Evolutionary conservation across 2,329 filamentous ascomycete genomes (phyloP), one percentile per base, ranked within the genome.

Genomic region (Diaporthe sp.): DNA sequence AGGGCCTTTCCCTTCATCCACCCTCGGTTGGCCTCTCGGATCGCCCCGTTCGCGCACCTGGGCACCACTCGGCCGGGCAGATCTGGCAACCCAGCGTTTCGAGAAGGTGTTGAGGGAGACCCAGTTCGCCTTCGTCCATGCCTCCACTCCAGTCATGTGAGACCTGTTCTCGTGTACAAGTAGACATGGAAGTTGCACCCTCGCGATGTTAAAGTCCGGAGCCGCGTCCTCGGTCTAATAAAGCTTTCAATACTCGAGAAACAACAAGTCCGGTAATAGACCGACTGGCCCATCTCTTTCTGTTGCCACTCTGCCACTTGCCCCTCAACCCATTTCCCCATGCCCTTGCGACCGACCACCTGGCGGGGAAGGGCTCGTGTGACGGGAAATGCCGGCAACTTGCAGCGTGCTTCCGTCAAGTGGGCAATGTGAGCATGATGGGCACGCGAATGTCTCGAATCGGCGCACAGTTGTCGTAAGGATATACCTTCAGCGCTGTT

Each of bases 21-120:
- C 57, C 55, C 42, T 42, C 44, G 63, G 71, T 63, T 71, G 71
- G 71, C 74, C 71, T 76, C 61, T 70, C 71, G 74, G 74, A 47
- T 76, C 71, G 74, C 55, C 37, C 71, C 71, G 53, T 57, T 60
- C 44, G 44, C 42, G 20, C 60, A 44, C 71, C 58, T 42, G 63
- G 63, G 63, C 71, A 65, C 58, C 47, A 42, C 57, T 31, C 42
- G n/a, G 22, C 47, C 63, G 22, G 44, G 44, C 55, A 74, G 71
- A 34, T 55, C n/a, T 49, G 60, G n/a, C 71, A 55, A n/a, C n/a
- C 6, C 15, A 13, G 28, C 31, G 47, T 53, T 58, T 51, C 57
- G 25, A 31, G 47, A 57, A 49, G 17, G 13, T 72, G 37, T 13
- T 37, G 31, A 68, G 63, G 28, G 31, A 39, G 44, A n/a, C n/a